phyloP scores from a whole-genome alignment of 2,329 filamentous ascomycete species.

The Epichloe sylvatica region DNA sequence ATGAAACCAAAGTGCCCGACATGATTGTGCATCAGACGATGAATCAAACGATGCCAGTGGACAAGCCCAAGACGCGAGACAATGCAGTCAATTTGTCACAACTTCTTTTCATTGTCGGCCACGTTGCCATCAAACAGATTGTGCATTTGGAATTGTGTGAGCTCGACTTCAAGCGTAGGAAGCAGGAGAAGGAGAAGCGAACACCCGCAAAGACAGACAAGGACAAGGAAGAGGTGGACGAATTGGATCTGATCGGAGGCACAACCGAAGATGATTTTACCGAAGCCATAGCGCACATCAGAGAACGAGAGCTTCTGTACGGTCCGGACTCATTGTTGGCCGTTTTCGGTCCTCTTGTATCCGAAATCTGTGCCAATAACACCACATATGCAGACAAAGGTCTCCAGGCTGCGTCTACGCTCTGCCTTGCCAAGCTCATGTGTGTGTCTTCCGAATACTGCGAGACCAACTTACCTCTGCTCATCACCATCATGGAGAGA shows the following conservation, averaged over 20 bases:
- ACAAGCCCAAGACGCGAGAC: conserved; percentile 41
- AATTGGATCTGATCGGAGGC: conserved; percentile 90
- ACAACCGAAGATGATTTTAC: conserved; percentile 91
- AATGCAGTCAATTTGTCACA: conserved; percentile 71
- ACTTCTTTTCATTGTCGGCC: conserved; percentile 85
- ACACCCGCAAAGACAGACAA: conserved; percentile 33
- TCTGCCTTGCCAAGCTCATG: conserved; percentile 97
- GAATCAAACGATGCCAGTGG: conserved; percentile 6
- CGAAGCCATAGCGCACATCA: conserved; percentile 70
- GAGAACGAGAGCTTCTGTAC: conserved; percentile 71
- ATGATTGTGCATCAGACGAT: conserved; percentile 18
- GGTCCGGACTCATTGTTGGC: conserved; percentile 73
- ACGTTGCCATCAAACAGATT: conserved; percentile 97
- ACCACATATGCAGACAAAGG: conserved; percentile 81
- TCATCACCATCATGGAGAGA: conserved; percentile 96
- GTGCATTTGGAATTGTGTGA: conserved; percentile 97
- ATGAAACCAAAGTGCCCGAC: conserved; percentile 24
- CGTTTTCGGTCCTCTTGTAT: conserved; percentile 79
- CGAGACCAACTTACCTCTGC: conserved; percentile 76
- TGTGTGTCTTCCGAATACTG: conserved; percentile 96
- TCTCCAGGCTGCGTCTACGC: conserved; percentile 80
- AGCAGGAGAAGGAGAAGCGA: conserved; percentile 73
- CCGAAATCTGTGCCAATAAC: conserved; percentile 90
- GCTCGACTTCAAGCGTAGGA: conserved; percentile 91
- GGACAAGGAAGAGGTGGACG: conserved; percentile 55